A percentile compares a stretch with the other conserved stretches of the same genome.
These are phyloP conservation scores for Candida sanyaensis DNA, from an alignment of 1,139 yeast species.

Conservation along the genomic window DNA sequence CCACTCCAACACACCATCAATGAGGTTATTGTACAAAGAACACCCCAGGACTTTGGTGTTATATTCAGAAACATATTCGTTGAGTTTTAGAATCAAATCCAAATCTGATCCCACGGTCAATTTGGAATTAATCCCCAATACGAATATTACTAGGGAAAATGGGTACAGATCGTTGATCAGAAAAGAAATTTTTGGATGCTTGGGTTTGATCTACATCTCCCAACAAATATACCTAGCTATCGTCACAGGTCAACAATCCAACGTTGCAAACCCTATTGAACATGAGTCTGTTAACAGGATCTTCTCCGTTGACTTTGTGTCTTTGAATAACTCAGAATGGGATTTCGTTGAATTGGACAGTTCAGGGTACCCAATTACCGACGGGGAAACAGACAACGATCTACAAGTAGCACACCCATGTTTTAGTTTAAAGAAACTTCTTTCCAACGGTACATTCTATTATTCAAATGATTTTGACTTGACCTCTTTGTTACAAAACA, in stretches of 20 bases:
- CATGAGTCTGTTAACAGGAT: conserved; percentile 82
- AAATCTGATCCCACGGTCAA: conserved; percentile 40
- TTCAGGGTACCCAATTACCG: conserved; percentile 56
- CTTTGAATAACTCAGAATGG: conserved; percentile 73
- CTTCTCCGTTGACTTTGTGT: conserved; percentile 80
- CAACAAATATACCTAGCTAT: conserved; percentile 73
- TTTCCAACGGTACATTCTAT: conserved; percentile 88
- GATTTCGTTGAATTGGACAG: conserved; percentile 69
- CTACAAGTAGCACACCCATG: conserved; percentile 75
- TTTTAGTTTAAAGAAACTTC: conserved; percentile 69
- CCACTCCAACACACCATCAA: conserved; percentile 14
- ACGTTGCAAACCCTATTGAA: conserved; percentile 84
- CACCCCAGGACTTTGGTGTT: conserved; percentile 58
- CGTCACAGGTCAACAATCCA: conserved; percentile 67
- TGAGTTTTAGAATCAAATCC: conserved; percentile 44
- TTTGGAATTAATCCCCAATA: conserved; percentile 51
- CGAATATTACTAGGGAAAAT: conserved; percentile 36
- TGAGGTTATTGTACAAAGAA: conserved; percentile 54
- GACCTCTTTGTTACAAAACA: conserved; percentile 75
- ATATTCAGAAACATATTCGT: conserved; percentile 49
- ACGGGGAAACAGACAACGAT: conserved; percentile 21
- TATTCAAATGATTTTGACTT: conserved; percentile 91
- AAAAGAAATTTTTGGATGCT: conserved; percentile 72
- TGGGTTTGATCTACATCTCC: conserved; percentile 77
- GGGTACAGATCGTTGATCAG: conserved; percentile 53